phyloP scores from a whole-genome alignment of 495 filamentous ascomycete species.

The Aspergillus leporis region DNA sequence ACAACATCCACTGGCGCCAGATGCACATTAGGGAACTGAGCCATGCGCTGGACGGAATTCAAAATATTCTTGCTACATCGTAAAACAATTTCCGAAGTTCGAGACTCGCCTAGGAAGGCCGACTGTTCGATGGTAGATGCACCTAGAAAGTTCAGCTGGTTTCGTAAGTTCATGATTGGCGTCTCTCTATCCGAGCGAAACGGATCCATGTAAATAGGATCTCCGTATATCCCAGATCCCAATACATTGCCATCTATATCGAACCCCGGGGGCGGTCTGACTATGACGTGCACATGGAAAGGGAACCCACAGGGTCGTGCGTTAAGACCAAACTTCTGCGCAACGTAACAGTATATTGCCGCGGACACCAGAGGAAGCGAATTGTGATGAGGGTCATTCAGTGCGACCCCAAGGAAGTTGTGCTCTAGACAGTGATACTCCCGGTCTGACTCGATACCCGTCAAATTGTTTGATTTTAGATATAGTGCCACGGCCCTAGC shows the following conservation, averaged over 20 bases:
- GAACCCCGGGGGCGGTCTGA: conserved; percentile 56
- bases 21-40: conserved; percentile 23
- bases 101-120: conserved; percentile 59
- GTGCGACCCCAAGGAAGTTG: conserved; percentile 74
- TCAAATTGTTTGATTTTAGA: conserved; percentile 63
- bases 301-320: conserved; percentile 75
- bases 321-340: conserved; percentile 64
- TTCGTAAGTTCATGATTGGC: conserved; percentile 54
- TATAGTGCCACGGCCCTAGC: conserved; percentile 67
- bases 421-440: conserved; percentile 80
- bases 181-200: conserved; percentile 72
- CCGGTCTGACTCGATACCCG: conserved; percentile 60
- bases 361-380: conserved; percentile 79
- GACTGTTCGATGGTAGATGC: conserved; percentile 52
- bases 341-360: conserved; percentile 69
- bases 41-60: conserved; percentile 52
- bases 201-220: conserved; percentile 80
- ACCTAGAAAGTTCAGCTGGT: conserved; percentile 63
- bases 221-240: conserved; percentile 36
- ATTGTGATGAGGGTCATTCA: conserved; percentile 60
- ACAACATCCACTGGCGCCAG: conserved; percentile 53
- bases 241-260: conserved; percentile 65
- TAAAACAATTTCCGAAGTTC: conserved; percentile 65
- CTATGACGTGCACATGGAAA: conserved; percentile 74
- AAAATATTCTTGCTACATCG: conserved; percentile 81